phyloP scores from a whole-genome alignment of 495 filamentous ascomycete species.

The Tetracladium setigerum region DNA sequence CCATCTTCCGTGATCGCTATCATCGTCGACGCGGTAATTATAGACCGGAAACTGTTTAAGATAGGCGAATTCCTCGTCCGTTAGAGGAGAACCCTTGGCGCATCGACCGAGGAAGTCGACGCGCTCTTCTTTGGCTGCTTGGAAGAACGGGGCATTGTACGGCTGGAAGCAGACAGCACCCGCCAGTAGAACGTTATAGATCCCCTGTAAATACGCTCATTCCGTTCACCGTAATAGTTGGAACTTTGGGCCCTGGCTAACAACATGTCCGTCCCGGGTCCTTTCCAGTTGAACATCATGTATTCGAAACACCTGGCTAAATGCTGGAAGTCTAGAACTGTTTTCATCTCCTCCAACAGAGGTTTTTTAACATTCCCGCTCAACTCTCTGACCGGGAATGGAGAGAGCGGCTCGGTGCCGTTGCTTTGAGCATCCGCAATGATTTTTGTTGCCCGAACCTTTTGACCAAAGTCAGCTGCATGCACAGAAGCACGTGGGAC shows the following conservation, averaged over 20 bases:
- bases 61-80: not conserved
- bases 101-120: not conserved
- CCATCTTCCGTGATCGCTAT: not conserved
- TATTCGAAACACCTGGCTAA: constrained; percentile 11
- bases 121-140: not conserved
- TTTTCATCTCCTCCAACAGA: constrained; percentile 7
- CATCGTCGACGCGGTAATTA: not conserved
- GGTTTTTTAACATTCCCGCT: constrained; percentile 7
- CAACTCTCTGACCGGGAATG: constrained; percentile 1
- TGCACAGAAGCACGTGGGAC: not conserved
- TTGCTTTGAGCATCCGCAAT: constrained; percentile 6
- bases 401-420: constrained; percentile 1
- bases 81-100: not conserved
- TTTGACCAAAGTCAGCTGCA: not conserved
- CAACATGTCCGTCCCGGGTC: too few species aligned
- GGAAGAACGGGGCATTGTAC: constrained; percentile 1
- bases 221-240: too few species aligned
- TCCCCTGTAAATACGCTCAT: constrained; percentile 8
- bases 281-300: constrained; percentile 10
- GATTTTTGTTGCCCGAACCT: constrained; percentile 11
- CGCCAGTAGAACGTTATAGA: constrained; percentile 11
- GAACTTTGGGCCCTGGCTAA: too few species aligned
- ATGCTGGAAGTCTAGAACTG: constrained; percentile 10
- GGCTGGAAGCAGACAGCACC: constrained; percentile 7
- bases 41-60: not conserved